These are phyloP conservation scores for Penicillium turbatum DNA, from an alignment of 495 filamentous ascomycete species.

Conservation along the genomic window DNA sequence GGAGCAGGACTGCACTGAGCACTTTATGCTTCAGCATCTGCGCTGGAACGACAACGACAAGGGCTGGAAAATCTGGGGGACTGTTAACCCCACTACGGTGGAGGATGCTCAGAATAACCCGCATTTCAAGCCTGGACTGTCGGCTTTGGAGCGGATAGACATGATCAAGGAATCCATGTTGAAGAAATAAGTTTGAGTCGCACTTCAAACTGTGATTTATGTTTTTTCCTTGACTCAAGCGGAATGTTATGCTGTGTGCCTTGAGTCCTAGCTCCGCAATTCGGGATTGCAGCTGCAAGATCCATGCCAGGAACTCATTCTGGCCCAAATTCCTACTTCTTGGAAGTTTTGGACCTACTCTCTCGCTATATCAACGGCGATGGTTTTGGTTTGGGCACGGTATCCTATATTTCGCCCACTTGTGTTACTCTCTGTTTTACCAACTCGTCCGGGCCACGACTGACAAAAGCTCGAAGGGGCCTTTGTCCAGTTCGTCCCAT, in stretches of 20 bases:
- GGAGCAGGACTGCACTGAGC: constrained; percentile 65
- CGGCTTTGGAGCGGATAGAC: constrained; percentile 31
- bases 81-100: constrained; percentile 53
- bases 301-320: background rate
- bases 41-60: constrained; percentile 52
- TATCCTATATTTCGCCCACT: background rate
- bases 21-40: constrained; percentile 68
- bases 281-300: background rate
- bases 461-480: background rate
- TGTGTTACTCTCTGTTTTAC: background rate
- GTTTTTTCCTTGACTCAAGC: background rate
- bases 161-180: constrained; percentile 30
- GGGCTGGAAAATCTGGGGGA: constrained; percentile 77
- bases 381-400: background rate
- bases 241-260: background rate
- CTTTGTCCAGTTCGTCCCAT: background rate
- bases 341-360: background rate
- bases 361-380: background rate
- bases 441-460: background rate
- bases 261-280: background rate
- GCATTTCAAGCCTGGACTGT: constrained; percentile 31
- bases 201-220: background rate
- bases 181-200: constrained; percentile 17
- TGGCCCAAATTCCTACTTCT: background rate
- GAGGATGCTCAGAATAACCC: constrained; percentile 40